A percentile compares a stretch with the other conserved stretches of the same genome.
Evolutionary conservation across 495 filamentous ascomycete species (phyloP).

Genomic region (Tuber magnatum): DNA sequence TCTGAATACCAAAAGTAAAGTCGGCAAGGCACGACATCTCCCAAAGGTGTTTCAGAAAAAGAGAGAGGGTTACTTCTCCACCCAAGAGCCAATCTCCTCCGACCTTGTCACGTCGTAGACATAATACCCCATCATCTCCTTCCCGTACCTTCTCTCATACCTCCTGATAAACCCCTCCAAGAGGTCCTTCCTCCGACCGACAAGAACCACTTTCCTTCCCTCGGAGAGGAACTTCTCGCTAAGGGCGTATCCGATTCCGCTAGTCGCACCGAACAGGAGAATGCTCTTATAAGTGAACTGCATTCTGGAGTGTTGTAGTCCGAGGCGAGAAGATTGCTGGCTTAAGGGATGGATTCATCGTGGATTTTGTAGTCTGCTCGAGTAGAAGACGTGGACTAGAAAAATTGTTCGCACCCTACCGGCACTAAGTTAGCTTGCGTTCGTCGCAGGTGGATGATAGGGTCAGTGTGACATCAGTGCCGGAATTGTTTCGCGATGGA

Average conservation of each 20-base stretch:
- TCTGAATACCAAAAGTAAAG: slow-evolving; percentile 36
- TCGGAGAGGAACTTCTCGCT: slow-evolving; percentile 56
- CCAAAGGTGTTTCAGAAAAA: background rate
- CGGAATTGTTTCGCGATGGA: background rate
- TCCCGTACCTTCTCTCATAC: slow-evolving; percentile 44
- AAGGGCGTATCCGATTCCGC: slow-evolving; percentile 62
- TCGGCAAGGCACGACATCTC: background rate
- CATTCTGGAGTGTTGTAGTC: background rate
- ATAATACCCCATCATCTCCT: slow-evolving; percentile 47
- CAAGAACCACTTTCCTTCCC: slow-evolving; percentile 54
- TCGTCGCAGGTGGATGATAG: background rate
- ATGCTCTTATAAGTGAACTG: slow-evolving; percentile 60
- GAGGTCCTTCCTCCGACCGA: slow-evolving; percentile 59
- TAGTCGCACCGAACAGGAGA: slow-evolving; percentile 64
- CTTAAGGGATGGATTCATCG: background rate
- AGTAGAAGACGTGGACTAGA: background rate
- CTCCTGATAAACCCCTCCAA: slow-evolving; percentile 57
- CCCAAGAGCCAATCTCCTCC: slow-evolving; percentile 54
- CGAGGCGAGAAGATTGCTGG: background rate
- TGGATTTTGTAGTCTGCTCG: background rate
- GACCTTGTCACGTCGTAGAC: slow-evolving; percentile 61
- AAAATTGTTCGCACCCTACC: background rate
- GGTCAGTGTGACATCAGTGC: background rate
- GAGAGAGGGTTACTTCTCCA: slow-evolving; percentile 43
- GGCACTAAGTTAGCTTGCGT: no score